A percentile compares a stretch with the other conserved stretches of the same genome.
phyloP scores from a whole-genome alignment of 2,329 filamentous ascomycete genomes.

The Trichoderma brevicompactum region DNA sequence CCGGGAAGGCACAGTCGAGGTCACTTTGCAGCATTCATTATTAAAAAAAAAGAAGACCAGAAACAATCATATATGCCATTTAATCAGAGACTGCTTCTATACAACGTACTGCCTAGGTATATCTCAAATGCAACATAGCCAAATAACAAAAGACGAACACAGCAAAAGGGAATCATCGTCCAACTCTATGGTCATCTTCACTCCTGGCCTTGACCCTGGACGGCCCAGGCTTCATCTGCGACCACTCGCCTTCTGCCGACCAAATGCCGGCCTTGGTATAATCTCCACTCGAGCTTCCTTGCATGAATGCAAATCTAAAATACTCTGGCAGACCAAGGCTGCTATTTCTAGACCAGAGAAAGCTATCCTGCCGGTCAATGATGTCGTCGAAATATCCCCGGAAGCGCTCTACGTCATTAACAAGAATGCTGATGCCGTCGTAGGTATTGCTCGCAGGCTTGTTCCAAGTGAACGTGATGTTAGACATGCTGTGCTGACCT shows the following conservation, averaged over 20 bases:
- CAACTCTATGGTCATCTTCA: constrained; percentile 34
- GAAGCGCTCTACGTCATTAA: constrained; percentile 85
- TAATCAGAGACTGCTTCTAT: constrained; percentile 18
- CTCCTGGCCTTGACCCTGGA: constrained; percentile 48
- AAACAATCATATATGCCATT: not conserved
- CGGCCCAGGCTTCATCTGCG: constrained; percentile 65
- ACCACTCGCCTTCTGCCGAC: constrained; percentile 67
- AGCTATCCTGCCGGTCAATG: constrained; percentile 49
- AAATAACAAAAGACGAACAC: constrained; percentile 4
- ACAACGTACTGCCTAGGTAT: not conserved
- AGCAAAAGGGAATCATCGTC: constrained; percentile 30
- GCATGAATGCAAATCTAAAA: constrained; percentile 76
- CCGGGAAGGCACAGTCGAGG: not conserved
- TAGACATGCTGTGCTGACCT: constrained; percentile 55
- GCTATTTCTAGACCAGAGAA: constrained; percentile 62
- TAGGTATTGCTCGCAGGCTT: constrained; percentile 54
- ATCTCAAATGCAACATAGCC: constrained; percentile 2
- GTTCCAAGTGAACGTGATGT: constrained; percentile 65
- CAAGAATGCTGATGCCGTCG: constrained; percentile 77
- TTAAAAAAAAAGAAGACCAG: not conserved
- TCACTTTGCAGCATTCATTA: not conserved
- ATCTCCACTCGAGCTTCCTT: constrained; percentile 66
- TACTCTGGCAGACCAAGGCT: constrained; percentile 64
- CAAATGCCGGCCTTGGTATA: constrained; percentile 78
- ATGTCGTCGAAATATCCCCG: constrained; percentile 69